Conservation (phyloP, 257 asterid species). For the Petunia secreta region DNA sequence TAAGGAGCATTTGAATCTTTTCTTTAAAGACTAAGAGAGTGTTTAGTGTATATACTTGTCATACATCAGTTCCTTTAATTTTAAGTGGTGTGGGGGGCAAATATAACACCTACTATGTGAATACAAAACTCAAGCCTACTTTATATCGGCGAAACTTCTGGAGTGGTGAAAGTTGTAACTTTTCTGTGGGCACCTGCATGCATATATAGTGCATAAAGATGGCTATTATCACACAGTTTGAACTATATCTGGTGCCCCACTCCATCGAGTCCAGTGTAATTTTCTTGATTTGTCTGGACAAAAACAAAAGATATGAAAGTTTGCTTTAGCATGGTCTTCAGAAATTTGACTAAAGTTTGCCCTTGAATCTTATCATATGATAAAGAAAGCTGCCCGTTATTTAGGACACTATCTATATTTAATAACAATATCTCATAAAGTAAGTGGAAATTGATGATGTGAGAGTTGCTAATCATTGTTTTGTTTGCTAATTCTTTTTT, state of each 20-base stretch:
- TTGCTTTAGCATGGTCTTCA: not conserved
- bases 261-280: not conserved
- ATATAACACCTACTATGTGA: not conserved
- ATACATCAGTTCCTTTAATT: constrained; percentile 4
- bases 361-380: no score
- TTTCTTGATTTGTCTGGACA: constrained; percentile 12
- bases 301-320: not conserved
- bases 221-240: not conserved
- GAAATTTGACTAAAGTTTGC: not conserved
- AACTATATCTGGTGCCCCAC: not conserved
- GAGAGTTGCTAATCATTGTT: constrained; percentile 6
- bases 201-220: not conserved
- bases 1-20: no score
- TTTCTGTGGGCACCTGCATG: not conserved
- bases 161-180: constrained; percentile 1
- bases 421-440: not conserved
- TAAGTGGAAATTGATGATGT: constrained; percentile 18
- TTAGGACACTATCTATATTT: not conserved
- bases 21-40: not conserved
- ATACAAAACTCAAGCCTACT: not conserved
- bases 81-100: not conserved
- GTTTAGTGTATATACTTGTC: not conserved
- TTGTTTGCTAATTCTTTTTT: not conserved
- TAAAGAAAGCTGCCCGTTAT: not conserved
- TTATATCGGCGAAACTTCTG: not conserved